These are phyloP conservation scores for Vaccinium macrocarpon DNA, from an alignment of 148 eudicot genomes.

Conservation along the genomic window DNA sequence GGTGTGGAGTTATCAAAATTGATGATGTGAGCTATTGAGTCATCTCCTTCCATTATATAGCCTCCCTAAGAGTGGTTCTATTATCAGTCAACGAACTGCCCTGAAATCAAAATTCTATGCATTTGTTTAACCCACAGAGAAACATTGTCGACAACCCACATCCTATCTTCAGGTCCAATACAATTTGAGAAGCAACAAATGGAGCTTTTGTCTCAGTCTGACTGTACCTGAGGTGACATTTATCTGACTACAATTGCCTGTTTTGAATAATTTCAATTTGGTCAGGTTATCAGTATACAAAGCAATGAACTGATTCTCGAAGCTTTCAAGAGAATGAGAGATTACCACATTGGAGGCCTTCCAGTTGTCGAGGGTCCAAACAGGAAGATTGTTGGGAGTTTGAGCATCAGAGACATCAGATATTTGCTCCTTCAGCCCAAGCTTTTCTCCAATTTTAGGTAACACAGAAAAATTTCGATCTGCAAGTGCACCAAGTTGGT, in stretches of 20 bases:
- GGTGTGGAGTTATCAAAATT: too few species aligned
- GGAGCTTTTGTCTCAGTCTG: background rate
- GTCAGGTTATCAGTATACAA: slow-evolving; percentile 67
- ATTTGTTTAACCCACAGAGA: too few species aligned
- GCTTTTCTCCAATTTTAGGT: slow-evolving; percentile 81
- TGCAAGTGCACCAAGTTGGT: background rate
- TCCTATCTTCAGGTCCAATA: too few species aligned
- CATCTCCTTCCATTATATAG: too few species aligned
- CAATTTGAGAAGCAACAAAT: background rate
- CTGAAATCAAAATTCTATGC: too few species aligned
- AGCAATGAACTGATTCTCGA: slow-evolving; percentile 68
- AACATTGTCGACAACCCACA: too few species aligned
- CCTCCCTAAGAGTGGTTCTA: too few species aligned
- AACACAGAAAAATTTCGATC: background rate
- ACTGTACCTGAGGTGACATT: background rate
- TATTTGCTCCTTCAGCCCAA: slow-evolving; percentile 71
- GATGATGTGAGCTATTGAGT: too few species aligned
- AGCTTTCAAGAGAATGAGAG: slow-evolving; percentile 92
- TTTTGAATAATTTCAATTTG: slow-evolving; percentile 9
- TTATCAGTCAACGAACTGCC: too few species aligned
- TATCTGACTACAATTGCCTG: background rate
- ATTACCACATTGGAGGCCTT: slow-evolving; percentile 81
- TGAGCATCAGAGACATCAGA: slow-evolving; percentile 86
- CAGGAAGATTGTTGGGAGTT: slow-evolving; percentile 70
- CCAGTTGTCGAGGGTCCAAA: slow-evolving; percentile 82